These are phyloP conservation scores for Naganishia sp. DNA, from an alignment of 1,284 basidiomycete genomes.

Conservation along the genomic window DNA sequence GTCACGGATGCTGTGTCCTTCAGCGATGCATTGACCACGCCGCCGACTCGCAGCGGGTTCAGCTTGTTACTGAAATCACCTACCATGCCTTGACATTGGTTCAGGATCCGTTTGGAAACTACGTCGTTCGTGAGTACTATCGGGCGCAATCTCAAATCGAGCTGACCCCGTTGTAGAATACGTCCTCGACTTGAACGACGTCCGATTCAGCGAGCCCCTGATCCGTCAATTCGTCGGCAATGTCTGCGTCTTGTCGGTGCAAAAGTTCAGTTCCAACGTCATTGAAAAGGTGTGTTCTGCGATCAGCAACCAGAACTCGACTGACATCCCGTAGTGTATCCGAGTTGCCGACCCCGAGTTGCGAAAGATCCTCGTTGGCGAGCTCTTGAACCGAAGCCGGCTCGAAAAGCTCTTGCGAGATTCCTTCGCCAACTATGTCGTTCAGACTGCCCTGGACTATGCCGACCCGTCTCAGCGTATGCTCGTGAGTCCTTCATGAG, in stretches of 20 bases:
- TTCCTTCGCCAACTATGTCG: conserved; percentile 93
- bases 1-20: conserved; percentile 97
- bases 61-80: conserved; percentile 98
- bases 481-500: conserved; percentile 48
- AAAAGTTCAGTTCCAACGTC: conserved; percentile 97
- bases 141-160: neutral
- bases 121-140: conserved; percentile 60
- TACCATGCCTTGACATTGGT: conserved; percentile 97
- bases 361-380: conserved; percentile 92
- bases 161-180: conserved; percentile 67
- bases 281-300: conserved; percentile 74
- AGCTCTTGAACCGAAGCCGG: conserved; percentile 89
- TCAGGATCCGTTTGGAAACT: conserved; percentile 97
- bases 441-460: conserved; percentile 92
- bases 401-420: conserved; percentile 93
- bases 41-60: conserved; percentile 87
- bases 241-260: conserved; percentile 94
- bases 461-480: conserved; percentile 84
- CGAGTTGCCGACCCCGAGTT: conserved; percentile 94
- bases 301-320: neutral
- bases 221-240: conserved; percentile 98
- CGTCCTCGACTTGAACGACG: conserved; percentile 96
- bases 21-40: conserved; percentile 99
- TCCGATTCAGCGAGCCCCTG: conserved; percentile 94
- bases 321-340: conserved; percentile 68